Evolutionary conservation across 495 filamentous ascomycete species (phyloP), one percentile per base, ranked within the genome.

Genomic region (Tuber magnatum): DNA sequence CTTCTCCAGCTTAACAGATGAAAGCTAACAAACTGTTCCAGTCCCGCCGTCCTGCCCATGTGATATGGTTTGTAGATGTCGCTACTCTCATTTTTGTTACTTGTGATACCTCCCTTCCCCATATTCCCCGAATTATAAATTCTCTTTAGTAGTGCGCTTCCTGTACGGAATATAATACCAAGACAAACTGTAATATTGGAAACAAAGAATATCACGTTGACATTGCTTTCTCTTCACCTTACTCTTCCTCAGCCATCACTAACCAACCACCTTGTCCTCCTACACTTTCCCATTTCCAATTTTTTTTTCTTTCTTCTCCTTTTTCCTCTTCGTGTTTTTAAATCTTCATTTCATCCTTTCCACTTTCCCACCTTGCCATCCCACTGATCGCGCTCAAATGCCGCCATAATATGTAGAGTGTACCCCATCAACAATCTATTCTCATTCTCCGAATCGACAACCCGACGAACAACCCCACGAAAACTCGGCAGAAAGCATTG

Each of bases 21-120:
- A 32, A 35, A 22, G 14, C 69, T 79, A 20, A 79, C 70, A 46
- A 68, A 48, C 16, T 42, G 42, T 3, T 72, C 56, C 68, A 79
- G 77, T 39, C 77, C 77, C 68, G 77, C 77, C 22, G 76, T 79
- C 39, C 32, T 79, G 40, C 74, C 77, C 14, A 68, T 79, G 74
- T 79, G 65, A 79, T 70, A 10, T 65, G 28, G 32, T 65, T 35
- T 35, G 18, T 14, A 35, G 28, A 18, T 35, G 28, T 35, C n/a
- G 28, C 56, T 18, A 18, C 32, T 65, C 51, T 61, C 14, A 14
- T 18, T 65, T 35, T 65, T 35, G 28, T 65, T 35, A 32, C 10
- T 28, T 61, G 2, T 28, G 56, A 65, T 65, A 65, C 56, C 56
- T 28, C 56, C 24, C 56, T 18, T 65, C 8, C 28, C 56, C 28